Evolutionary conservation across 441 rosid genomes (phyloP).

Genomic region (Hura crepitans): DNA sequence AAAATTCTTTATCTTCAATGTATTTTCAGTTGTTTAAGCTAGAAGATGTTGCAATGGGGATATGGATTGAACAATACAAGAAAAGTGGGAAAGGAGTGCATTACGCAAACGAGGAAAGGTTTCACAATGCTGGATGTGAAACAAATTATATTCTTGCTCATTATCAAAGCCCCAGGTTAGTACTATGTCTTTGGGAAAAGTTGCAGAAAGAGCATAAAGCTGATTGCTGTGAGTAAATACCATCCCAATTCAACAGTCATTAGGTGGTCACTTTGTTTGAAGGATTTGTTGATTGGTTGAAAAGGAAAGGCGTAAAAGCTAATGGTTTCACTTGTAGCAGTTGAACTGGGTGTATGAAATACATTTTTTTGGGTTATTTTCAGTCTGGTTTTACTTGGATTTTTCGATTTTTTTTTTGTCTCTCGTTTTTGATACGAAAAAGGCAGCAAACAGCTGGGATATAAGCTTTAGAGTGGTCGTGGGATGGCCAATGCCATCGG

Average conservation of each 20-base stretch:
- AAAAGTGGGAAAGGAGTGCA: slow-evolving; percentile 47
- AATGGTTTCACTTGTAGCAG: too few relatives aligned
- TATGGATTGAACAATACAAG: slow-evolving; percentile 77
- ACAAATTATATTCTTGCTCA: slow-evolving; percentile 71
- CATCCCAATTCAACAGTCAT: not conserved
- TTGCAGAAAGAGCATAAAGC: slow-evolving; percentile 60
- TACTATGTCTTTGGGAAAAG: slow-evolving; percentile 85
- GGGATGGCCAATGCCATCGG: too few relatives aligned
- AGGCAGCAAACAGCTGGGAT: too few relatives aligned
- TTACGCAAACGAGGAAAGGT: slow-evolving; percentile 61
- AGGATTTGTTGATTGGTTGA: not conserved
- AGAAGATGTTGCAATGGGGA: slow-evolving; percentile 94
- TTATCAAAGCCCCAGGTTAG: slow-evolving; percentile 71
- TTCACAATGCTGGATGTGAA: slow-evolving; percentile 70
- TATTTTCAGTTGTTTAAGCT: slow-evolving; percentile 67
- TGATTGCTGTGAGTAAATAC: slow-evolving; percentile 59
- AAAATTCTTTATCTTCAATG: not conserved
- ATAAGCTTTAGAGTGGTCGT: too few relatives aligned
- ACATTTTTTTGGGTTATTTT: too few relatives aligned
- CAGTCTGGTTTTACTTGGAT: too few relatives aligned
- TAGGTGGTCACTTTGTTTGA: not conserved
- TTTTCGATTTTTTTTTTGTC: too few relatives aligned
- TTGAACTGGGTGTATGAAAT: too few relatives aligned
- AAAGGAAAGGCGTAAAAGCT: too few relatives aligned
- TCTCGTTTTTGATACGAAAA: too few relatives aligned